Evolutionary conservation across 2,329 filamentous ascomycete genomes (phyloP), one percentile per base, ranked within the genome.

Genomic region (Gaeumannomyces sp.): DNA sequence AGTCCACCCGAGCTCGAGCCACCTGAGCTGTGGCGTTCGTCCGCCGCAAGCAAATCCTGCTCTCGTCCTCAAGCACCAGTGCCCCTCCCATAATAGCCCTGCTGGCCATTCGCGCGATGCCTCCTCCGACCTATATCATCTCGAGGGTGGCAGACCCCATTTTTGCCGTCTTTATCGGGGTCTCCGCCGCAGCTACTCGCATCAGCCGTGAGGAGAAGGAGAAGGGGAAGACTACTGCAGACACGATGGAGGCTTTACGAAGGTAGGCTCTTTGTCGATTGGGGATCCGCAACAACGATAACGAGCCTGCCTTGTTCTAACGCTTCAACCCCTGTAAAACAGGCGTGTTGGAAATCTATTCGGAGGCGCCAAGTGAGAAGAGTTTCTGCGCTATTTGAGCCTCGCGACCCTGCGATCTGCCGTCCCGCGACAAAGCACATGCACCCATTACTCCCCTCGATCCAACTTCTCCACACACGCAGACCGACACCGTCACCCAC

Each of bases 121-220:
- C 83, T 67, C 75, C 79, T 28, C 82, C 83, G 6, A 80, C 82
- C 2, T 87, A 86, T 71, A 86, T 87, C 67, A 85, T 87, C 65
- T 86, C 84, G n/a, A 78, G 79, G 70, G 78, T 80, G 10, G 83
- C 80, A 25, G 85, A 87, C 68, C 85, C 85, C 25, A 79, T 87
- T 50, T 87, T 87, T 64, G 85, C 83, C 56, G 70, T 87, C 19
- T 72, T 81, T 65, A 86, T 87, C 64, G 85, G 85, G 25, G 69
- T 86, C 33, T 79, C 80, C 29, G 85, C 85, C 1, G 83, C 85
- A 31, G 81, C 76, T 13, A 81, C 80, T 59, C 80, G 85, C 67
- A 85, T 87, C 76, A 86, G 82, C 68, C 83, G 85, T 53, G 85
- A 87, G 70, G 83, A 85, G 68, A 83, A 83, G 73, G 81, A 81